Evolutionary conservation across 169 alveolate genomes (phyloP), one percentile per base, ranked within the genome.

Genomic region (Plasmodium vivax): DNA sequence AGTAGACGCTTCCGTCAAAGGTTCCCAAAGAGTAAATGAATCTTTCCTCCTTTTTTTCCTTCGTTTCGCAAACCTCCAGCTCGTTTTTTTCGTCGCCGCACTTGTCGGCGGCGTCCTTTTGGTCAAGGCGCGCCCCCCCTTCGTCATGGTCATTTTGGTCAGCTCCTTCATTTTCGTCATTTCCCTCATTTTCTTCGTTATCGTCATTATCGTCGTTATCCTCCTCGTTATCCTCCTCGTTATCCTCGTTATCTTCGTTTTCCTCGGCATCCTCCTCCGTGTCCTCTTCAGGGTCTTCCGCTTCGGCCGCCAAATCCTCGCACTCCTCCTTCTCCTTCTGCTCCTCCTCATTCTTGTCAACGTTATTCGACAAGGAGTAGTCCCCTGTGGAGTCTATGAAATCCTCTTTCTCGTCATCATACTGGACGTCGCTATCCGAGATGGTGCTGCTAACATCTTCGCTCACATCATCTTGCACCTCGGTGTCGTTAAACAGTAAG

Each of bases 21-120:
- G 99, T 97, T 30, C 98, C 97, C 7, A 97, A 97, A 14, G 99
- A 96, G 83, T 97, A 97, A 82, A 97, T 85, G 88, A 96, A 96
- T 36, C 96, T 93, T 54, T 97, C 97, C 36, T 94, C 97, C 68
- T 95, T 96, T 84, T 93, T 96, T 23, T 93, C 97, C 77, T 95
- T 97, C 51, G 96, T 81, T 74, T 96, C 97, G 58, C 96, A 83
- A 36, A 54, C 72, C 16, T 93, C 97, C 79, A 73, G 68, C 5
- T 85, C 94, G 54, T 87, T 88, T 87, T 88, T 83, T 36, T 73
- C 83, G 27, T 92, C 95, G 16, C 68, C 54, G 82, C 23, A 47
- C 27, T 56, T 83, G 19, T 32, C 47, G 47, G 19, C 71, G 8
- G 19, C n/a, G 47, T 58, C 71, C 19, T 85, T 83, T 30, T 34